Conservation (phyloP, 1,139 yeast species). For the Yamadazyma buinensis region DNA sequence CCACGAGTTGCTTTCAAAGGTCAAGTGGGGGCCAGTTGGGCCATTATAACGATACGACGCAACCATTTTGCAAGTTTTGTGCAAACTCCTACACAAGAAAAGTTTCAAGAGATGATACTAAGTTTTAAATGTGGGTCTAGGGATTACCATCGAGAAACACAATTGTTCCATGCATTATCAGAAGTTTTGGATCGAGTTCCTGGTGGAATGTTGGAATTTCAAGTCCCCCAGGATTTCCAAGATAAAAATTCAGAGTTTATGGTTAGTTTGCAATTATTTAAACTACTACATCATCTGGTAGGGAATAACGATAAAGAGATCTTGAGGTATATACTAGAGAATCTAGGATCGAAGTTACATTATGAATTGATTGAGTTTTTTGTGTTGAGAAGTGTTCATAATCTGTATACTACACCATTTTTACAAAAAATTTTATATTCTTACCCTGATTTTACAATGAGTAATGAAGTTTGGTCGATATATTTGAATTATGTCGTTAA, state of each 20-base stretch:
- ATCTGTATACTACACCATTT: slow-evolving; percentile 8
- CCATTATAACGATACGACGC: no score
- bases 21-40: no score
- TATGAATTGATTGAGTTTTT: slow-evolving; percentile 19
- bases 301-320: slow-evolving; percentile 1
- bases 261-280: slow-evolving; percentile 6
- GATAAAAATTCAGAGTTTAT: no score
- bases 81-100: neutral
- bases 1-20: no score
- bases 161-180: neutral
- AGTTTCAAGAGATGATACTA: neutral
- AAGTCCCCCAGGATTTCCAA: no score
- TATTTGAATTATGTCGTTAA: slow-evolving; percentile 24
- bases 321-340: neutral
- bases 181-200: no score
- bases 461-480: slow-evolving; percentile 37
- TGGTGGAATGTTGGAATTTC: no score
- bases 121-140: neutral
- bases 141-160: slow-evolving; percentile 1
- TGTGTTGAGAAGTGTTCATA: slow-evolving; percentile 4
- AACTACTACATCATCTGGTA: slow-evolving; percentile 2
- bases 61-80: no score
- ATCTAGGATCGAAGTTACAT: slow-evolving; percentile 4
- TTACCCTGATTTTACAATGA: slow-evolving; percentile 16
- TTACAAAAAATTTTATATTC: slow-evolving; percentile 20